These are phyloP conservation scores for Ogataea pignaliae DNA, from an alignment of 805 yeast genomes.

Conservation along the genomic window DNA sequence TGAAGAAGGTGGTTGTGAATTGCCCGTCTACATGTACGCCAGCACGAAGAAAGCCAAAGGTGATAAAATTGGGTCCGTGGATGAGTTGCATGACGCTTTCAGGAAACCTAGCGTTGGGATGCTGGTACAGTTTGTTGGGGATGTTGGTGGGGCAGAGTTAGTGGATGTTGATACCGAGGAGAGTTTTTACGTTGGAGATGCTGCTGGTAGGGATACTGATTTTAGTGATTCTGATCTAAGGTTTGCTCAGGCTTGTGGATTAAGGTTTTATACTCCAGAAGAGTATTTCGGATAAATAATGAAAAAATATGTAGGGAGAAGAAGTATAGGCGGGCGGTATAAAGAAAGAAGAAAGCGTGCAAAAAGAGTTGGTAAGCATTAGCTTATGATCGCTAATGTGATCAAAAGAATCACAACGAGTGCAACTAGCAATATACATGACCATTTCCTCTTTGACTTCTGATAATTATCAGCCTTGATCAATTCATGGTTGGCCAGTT, in stretches of 20 bases:
- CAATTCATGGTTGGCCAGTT: constrained; percentile 67
- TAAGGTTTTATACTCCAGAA: constrained; percentile 69
- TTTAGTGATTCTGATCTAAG: constrained; percentile 72
- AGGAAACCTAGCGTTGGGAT: constrained; percentile 80
- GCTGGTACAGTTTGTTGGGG: constrained; percentile 54
- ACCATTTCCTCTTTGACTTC: constrained; percentile 64
- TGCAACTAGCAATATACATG: constrained; percentile 59
- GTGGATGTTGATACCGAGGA: constrained; percentile 35
- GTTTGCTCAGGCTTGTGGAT: constrained; percentile 58
- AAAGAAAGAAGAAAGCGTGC: too few species aligned
- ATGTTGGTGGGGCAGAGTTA: constrained; percentile 26
- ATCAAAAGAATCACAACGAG: constrained; percentile 55
- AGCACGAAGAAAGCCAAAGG: constrained; percentile 51
- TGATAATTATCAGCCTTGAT: constrained; percentile 74
- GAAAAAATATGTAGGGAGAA: too few species aligned
- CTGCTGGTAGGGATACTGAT: constrained; percentile 81
- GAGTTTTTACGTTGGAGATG: constrained; percentile 87
- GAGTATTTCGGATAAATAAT: constrained; percentile 13
- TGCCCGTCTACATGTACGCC: constrained; percentile 50
- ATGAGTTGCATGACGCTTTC: constrained; percentile 33
- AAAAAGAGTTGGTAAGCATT: neutral
- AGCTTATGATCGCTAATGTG: constrained; percentile 50
- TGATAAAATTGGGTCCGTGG: constrained; percentile 22
- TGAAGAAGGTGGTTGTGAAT: constrained; percentile 6
- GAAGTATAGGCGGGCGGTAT: too few species aligned